Conservation (phyloP, 345 rosid species). For the Erysimum cheiranthoides region DNA sequence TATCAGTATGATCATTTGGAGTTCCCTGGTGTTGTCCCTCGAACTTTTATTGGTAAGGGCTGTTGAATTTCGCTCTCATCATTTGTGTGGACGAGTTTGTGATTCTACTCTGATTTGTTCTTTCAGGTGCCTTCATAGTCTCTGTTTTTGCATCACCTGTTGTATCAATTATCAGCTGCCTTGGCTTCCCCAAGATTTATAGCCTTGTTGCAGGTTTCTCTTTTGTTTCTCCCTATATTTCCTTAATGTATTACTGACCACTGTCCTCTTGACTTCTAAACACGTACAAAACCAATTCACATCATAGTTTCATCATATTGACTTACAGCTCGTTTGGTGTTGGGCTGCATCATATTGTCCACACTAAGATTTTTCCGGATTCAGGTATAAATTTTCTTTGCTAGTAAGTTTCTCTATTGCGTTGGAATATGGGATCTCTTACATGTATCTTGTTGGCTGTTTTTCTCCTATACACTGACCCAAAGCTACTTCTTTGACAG, state of each 20-base stretch:
- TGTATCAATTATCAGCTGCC: slow-evolving; percentile 52
- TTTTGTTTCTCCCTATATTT: background rate
- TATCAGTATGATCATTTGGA: slow-evolving; percentile 93
- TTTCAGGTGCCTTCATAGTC: slow-evolving; percentile 75
- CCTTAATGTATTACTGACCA: background rate
- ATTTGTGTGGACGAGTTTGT: background rate
- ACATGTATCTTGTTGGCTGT: slow-evolving; percentile 21
- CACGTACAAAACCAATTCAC: slow-evolving; percentile 11
- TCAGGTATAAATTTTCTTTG: slow-evolving; percentile 62
- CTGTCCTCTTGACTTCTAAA: background rate
- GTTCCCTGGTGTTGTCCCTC: slow-evolving; percentile 98
- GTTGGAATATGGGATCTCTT: slow-evolving; percentile 13
- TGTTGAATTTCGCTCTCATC: slow-evolving; percentile 13
- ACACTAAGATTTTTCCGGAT: slow-evolving; percentile 82
- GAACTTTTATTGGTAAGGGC: slow-evolving; percentile 78
- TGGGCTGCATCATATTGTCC: slow-evolving; percentile 73
- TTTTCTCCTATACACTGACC: slow-evolving; percentile 18
- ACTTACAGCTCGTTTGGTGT: slow-evolving; percentile 73
- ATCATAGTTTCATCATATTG: slow-evolving; percentile 28
- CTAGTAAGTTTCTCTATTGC: slow-evolving; percentile 12
- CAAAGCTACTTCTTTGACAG: slow-evolving; percentile 49
- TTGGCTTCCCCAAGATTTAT: slow-evolving; percentile 74
- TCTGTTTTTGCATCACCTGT: slow-evolving; percentile 74
- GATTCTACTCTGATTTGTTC: slow-evolving; percentile 5
- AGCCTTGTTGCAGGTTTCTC: slow-evolving; percentile 73